These are phyloP conservation scores for Zasmidium citrigriseum DNA, from an alignment of 2,329 filamentous ascomycete genomes.

Conservation along the genomic window DNA sequence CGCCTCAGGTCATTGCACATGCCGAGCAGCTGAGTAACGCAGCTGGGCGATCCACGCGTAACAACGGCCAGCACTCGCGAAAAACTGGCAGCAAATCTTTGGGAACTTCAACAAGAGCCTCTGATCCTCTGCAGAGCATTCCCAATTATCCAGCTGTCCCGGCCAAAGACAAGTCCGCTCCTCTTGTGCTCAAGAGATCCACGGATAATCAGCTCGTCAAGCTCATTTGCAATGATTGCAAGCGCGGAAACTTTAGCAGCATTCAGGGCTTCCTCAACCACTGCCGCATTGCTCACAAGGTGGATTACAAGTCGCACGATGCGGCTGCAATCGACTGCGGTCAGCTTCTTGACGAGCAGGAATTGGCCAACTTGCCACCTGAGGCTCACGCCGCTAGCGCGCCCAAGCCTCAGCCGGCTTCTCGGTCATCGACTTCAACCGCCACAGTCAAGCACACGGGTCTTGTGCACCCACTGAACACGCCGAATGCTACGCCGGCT, in stretches of 20 bases:
- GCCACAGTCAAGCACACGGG: constrained; percentile 18
- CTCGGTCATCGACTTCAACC: constrained; percentile 9
- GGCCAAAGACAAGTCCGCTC: constrained; percentile 69
- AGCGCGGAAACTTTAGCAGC: constrained; percentile 89
- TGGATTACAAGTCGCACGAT: constrained; percentile 94
- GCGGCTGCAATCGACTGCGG: constrained; percentile 88
- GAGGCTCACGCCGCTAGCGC: constrained; percentile 27
- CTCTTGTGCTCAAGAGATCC: constrained; percentile 80
- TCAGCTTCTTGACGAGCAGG: constrained; percentile 73
- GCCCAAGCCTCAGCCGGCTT: constrained; percentile 19
- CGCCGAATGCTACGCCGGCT: constrained; percentile 14
- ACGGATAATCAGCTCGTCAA: constrained; percentile 83
- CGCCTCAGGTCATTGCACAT: constrained; percentile 27
- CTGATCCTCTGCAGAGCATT: constrained; percentile 46
- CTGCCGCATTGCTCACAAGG: constrained; percentile 90
- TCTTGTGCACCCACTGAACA: constrained; percentile 35
- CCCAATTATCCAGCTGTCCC: constrained; percentile 72
- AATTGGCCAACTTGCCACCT: constrained; percentile 39
- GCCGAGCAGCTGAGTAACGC: constrained; percentile 22
- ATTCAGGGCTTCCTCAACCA: constrained; percentile 99
- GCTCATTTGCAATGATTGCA: constrained; percentile 82
- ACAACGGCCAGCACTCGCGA: constrained; percentile 63
- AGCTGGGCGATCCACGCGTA: constrained; percentile 78
- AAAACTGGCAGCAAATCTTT: constrained; percentile 52
- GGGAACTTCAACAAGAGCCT: constrained; percentile 63